These are phyloP conservation scores for Aspergillus ochraceus DNA, from an alignment of 2,329 filamentous ascomycete species.

Conservation along the genomic window DNA sequence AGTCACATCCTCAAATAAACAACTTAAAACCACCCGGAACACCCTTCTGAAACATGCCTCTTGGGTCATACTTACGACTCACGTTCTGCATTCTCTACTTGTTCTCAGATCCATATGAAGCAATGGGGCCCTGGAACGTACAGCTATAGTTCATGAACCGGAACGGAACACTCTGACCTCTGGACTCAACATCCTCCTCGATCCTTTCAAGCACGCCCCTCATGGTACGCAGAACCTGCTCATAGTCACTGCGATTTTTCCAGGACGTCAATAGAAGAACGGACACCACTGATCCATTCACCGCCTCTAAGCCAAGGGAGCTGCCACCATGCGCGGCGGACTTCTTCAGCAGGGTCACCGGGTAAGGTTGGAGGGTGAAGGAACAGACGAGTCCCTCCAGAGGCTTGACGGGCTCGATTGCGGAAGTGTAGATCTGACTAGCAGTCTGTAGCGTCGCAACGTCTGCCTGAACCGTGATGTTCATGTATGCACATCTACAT, in stretches of 20 bases:
- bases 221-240: neutral
- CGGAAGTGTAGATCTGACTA: neutral
- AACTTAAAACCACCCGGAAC: conserved; percentile 21
- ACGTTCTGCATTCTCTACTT: conserved; percentile 11
- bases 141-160: conserved; percentile 5
- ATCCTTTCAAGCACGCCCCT: neutral
- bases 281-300: neutral
- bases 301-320: neutral
- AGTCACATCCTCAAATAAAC: neutral
- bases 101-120: conserved; percentile 18
- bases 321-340: neutral
- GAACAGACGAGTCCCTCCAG: neutral
- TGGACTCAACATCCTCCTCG: neutral
- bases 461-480: neutral
- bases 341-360: neutral
- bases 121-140: conserved; percentile 19
- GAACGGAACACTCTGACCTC: neutral
- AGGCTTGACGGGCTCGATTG: neutral
- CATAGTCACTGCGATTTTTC: neutral
- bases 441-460: neutral
- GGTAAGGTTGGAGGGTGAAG: neutral
- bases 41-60: conserved; percentile 13
- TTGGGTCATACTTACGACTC: conserved; percentile 16
- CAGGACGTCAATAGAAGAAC: neutral
- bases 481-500: neutral